These are phyloP conservation scores for Paecilomyces formosus DNA, from an alignment of 2,329 filamentous ascomycete species.

Conservation along the genomic window DNA sequence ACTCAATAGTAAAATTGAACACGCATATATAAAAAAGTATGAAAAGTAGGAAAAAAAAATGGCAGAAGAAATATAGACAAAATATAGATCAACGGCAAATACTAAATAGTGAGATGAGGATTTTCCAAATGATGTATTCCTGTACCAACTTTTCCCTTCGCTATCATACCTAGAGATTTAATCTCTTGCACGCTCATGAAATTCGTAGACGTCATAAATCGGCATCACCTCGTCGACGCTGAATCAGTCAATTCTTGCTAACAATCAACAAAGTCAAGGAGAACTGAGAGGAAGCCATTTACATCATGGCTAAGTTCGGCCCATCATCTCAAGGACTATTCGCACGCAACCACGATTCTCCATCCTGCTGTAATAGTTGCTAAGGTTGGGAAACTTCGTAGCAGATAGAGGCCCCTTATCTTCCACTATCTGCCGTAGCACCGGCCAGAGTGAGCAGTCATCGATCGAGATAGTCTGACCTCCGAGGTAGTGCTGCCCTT, in stretches of 20 bases:
- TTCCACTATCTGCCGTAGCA: conserved; percentile 31
- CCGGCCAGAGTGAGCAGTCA: conserved; percentile 38
- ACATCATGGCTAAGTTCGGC: neutral
- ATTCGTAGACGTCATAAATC: neutral
- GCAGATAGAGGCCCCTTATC: conserved; percentile 14
- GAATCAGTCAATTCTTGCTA: neutral
- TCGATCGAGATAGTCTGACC: conserved; percentile 31
- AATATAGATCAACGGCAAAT: neutral
- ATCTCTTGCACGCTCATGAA: neutral
- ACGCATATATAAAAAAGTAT: neutral
- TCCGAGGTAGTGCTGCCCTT: conserved; percentile 25
- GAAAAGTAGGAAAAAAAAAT: neutral
- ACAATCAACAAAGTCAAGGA: neutral
- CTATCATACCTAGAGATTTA: neutral
- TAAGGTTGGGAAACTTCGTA: conserved; percentile 22
- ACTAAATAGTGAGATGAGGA: neutral
- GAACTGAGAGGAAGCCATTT: neutral
- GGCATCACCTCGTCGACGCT: neutral
- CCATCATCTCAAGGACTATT: conserved; percentile 15
- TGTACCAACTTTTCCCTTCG: neutral
- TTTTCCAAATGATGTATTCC: neutral
- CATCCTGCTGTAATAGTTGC: conserved; percentile 31
- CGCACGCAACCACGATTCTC: conserved; percentile 31
- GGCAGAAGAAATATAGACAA: neutral
- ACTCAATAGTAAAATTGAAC: neutral